phyloP scores from a whole-genome alignment of 179 eudicot genomes.

The Patellifolia procumbens region DNA sequence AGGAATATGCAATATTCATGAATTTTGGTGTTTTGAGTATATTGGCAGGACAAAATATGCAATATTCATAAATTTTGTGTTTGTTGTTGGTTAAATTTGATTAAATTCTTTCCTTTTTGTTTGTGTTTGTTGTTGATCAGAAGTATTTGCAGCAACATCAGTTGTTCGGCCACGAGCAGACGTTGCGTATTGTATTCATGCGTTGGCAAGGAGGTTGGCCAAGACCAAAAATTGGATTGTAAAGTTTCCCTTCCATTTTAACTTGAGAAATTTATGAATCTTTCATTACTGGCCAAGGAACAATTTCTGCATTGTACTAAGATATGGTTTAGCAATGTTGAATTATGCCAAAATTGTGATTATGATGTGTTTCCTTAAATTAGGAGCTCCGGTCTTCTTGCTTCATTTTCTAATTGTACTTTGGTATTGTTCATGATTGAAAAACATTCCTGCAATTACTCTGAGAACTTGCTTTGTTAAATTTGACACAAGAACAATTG shows the following conservation, averaged over 20 bases:
- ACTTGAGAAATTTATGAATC: neutral
- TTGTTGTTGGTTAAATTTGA: neutral
- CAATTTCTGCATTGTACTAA: neutral
- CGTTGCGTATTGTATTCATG: slow-evolving; percentile 88
- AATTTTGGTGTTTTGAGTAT: neutral
- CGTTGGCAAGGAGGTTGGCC: slow-evolving; percentile 75
- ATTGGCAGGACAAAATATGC: slow-evolving; percentile 17
- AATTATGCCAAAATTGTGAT: neutral
- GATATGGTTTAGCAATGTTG: neutral
- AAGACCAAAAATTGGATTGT: slow-evolving; percentile 91
- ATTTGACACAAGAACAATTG: neutral
- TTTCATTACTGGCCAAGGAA: neutral
- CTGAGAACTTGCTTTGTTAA: neutral
- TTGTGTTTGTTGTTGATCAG: slow-evolving; percentile 36
- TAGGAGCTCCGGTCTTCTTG: neutral
- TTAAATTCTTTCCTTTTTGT: slow-evolving; percentile 4
- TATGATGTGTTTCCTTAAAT: neutral
- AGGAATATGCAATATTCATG: neutral
- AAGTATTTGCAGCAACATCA: slow-evolving; percentile 70
- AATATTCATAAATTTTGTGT: neutral
- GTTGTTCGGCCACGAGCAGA: slow-evolving; percentile 76
- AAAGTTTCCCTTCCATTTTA: slow-evolving; percentile 22
- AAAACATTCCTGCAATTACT: neutral
- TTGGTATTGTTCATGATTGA: neutral
- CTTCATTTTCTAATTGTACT: no score